These are phyloP conservation scores for Taxillus chinensis DNA, from an alignment of 164 flowering plant genomes.

Conservation along the genomic window DNA sequence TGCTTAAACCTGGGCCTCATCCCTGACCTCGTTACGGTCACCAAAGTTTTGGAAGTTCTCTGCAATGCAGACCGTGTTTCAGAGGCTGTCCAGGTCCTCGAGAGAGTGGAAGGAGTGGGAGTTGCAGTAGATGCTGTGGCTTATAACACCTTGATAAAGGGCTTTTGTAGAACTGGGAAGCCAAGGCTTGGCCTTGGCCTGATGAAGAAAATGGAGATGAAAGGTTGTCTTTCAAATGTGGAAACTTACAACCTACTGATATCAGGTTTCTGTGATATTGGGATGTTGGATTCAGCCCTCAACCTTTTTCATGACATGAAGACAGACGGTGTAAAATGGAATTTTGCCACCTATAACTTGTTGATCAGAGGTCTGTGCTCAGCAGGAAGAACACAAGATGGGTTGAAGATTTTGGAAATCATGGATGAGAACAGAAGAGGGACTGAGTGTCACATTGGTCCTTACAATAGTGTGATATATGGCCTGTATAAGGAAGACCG, in stretches of 20 bases:
- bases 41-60: constrained; percentile 56
- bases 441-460: constrained; percentile 33
- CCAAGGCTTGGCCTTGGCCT: constrained; percentile 34
- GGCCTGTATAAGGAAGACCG: constrained; percentile 58
- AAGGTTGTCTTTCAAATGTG: constrained; percentile 69
- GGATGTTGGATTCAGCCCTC: constrained; percentile 49
- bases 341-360: constrained; percentile 47
- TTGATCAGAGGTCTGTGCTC: constrained; percentile 56
- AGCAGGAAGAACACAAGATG: constrained; percentile 47
- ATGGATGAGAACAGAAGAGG: constrained; percentile 51
- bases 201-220: constrained; percentile 73
- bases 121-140: constrained; percentile 50
- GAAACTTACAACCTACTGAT: constrained; percentile 61
- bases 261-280: constrained; percentile 47
- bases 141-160: constrained; percentile 64
- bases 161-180: constrained; percentile 57
- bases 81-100: constrained; percentile 64
- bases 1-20: constrained; percentile 43
- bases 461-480: constrained; percentile 67
- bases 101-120: constrained; percentile 57
- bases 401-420: constrained; percentile 46
- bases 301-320: constrained; percentile 67
- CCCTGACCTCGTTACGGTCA: constrained; percentile 60
- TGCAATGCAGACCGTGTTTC: constrained; percentile 48
- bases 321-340: constrained; percentile 41